Evolutionary conservation across 2,329 filamentous ascomycete species (phyloP), one percentile per base, ranked within the genome.

Genomic region (Phyllosticta paracitricarpa): DNA sequence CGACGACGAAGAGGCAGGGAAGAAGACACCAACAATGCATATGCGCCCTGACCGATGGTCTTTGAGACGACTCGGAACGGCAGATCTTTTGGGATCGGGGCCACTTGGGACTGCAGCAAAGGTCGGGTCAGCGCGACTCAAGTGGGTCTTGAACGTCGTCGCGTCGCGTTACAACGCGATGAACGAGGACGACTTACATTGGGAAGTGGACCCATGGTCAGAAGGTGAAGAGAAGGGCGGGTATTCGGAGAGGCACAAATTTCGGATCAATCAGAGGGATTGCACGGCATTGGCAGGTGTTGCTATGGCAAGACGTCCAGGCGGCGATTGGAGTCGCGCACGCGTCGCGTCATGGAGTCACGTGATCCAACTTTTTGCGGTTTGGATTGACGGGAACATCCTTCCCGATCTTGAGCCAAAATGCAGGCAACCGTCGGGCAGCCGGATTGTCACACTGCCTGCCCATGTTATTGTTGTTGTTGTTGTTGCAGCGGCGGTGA

Each of bases 41-140:
- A 99, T 68, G 94, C 94, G 68, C 94, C 94, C 72, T 91, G 88
- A 61, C 94, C 94, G 68, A 99, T 96, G 14, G 94, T 99, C 74
- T 94, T 94, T 63, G 94, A 97, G 69, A 99, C 84, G 70, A 99
- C 88, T 66, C 93, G 86, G 75, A 99, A 99, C 58, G 94, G 94
- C 57, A 99, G 81, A 70, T 96, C 85, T 64, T 70, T 79, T 25
- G 94, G 94, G 57, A 97, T 79, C 66, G 93, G 91, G 71, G 91
- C 91, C 67, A 92, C 78, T 77, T 99, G 94, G 66, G 91, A 96
- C 82, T 96, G 82, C 17, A 57, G 26, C 30, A 51, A 57, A 52
- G 40, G 57, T 56, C 53, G 56, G 58, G 25, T 26, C 53, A 56
- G 52, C 28, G 33, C 9, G 17, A 19, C 52, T 28, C 48, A 52